Evolutionary conservation across 208 protist genomes (phyloP), one percentile per base, ranked within the genome.

Genomic region (Strigomonas galati): DNA sequence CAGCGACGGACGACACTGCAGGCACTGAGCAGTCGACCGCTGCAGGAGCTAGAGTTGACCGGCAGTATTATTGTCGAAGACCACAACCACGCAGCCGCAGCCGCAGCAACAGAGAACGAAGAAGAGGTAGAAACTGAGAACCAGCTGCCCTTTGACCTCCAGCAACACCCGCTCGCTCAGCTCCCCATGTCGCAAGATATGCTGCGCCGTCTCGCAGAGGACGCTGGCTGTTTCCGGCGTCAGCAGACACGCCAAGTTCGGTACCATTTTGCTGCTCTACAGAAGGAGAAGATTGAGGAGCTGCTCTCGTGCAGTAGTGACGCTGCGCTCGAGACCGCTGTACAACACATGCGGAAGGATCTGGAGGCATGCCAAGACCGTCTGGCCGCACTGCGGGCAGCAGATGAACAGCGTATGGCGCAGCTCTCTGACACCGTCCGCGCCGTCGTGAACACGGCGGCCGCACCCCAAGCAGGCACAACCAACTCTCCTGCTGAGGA

Each of bases 141-240:
- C 7, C 51, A 61, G 62, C 74, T 97, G 49, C 91, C 89, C n/a
- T 96, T 95, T 59, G 76, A 92, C 48, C 65, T 92, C 0, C 71
- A 59, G 0, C 15, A 52, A 37, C 82, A 89, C 71, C 67, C 71
- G 5, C 68, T 74, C 40, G 71, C 81, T 15, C 63, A 65, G 35
- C 68, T 84, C 1, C 82, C 77, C 7, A 71, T 97, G 35, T 84
- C 82, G 32, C 61, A 81, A 56, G 75, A 79, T 63, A 91, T 97
- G 87, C 79, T 94, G 53, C 69, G 79, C 32, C 78, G 91, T 1
- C 67, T 97, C 19, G 80, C 89, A 55, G 76, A 86, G 28, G 91
- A 97, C 72, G 78, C 85, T 14, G 44, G 35, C 31, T 69, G 76
- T 51, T 96, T 87, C 71, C 72, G 74, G n/a, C 28, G 67, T 4